Evolutionary conservation across 257 asterid genomes (phyloP).

Genomic region (Solanum pinnatisectum): DNA sequence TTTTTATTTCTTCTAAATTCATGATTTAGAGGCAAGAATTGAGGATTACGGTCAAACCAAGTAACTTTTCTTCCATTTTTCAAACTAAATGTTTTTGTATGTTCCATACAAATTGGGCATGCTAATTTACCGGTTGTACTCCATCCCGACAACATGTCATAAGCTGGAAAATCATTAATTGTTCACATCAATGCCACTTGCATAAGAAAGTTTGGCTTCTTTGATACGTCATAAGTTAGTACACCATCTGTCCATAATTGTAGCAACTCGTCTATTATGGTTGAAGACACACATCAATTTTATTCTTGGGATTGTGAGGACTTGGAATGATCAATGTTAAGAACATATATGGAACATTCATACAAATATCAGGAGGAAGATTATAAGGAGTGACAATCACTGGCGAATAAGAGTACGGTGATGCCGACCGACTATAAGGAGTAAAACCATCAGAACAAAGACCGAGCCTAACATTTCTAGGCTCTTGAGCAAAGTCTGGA

Average conservation of each 20-base stretch:
- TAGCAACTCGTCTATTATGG: not conserved
- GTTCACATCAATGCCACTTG: not conserved
- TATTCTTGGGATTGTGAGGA: not conserved
- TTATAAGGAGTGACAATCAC: not conserved
- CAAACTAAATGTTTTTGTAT: not conserved
- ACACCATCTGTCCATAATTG: not conserved
- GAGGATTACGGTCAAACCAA: not conserved
- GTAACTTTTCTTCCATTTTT: not conserved
- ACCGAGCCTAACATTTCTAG: not conserved
- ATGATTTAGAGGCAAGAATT: not conserved
- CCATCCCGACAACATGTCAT: not conserved
- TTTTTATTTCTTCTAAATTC: not conserved
- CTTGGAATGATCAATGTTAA: not conserved
- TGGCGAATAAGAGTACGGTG: not conserved
- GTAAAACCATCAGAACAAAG: not conserved
- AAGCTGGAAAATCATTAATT: not conserved
- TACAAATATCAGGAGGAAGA: too few species aligned
- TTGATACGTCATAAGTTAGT: not conserved
- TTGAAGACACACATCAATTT: not conserved
- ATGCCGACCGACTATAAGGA: not conserved
- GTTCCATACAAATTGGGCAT: not conserved
- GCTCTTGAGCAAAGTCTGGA: not conserved
- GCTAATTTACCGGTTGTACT: not conserved
- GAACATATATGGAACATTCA: not conserved
- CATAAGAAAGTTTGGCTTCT: not conserved